Evolutionary conservation across 1,284 basidiomycete species (phyloP).

Genomic region (Apiotrichum gamsii): DNA sequence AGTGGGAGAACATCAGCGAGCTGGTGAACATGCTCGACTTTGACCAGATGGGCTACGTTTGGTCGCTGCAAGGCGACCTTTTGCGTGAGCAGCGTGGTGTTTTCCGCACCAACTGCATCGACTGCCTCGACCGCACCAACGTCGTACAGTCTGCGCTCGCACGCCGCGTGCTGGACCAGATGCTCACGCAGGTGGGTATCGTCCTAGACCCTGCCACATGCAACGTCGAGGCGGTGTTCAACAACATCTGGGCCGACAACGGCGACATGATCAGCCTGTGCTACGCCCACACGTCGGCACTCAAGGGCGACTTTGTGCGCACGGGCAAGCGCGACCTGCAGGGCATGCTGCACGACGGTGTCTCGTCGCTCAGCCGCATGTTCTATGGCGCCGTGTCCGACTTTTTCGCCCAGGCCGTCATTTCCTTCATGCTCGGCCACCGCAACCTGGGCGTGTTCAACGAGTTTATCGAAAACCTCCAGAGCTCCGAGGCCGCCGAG

Average conservation of each 20-base stretch:
- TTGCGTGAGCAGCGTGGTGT: slow-evolving; percentile 77
- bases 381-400: slow-evolving; percentile 63
- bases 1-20: slow-evolving; percentile 80
- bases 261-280: slow-evolving; percentile 42
- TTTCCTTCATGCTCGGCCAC: slow-evolving; percentile 81
- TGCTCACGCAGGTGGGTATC: slow-evolving; percentile 67
- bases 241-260: slow-evolving; percentile 77
- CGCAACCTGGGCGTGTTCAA: slow-evolving; percentile 78
- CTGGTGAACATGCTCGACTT: slow-evolving; percentile 70
- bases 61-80: slow-evolving; percentile 66
- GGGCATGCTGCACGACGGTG: slow-evolving; percentile 83
- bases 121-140: slow-evolving; percentile 84
- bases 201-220: slow-evolving; percentile 26
- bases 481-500: slow-evolving; percentile 82
- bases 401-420: slow-evolving; percentile 92
- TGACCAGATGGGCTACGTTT: slow-evolving; percentile 76
- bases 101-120: slow-evolving; percentile 74
- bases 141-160: slow-evolving; percentile 88
- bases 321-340: slow-evolving; percentile 88
- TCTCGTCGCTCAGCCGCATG: slow-evolving; percentile 77
- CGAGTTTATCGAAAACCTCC: slow-evolving; percentile 78
- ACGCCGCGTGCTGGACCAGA: slow-evolving; percentile 68
- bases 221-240: slow-evolving; percentile 73
- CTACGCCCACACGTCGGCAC: slow-evolving; percentile 55
- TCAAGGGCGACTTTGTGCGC: slow-evolving; percentile 96